phyloP scores from a whole-genome alignment of 805 yeast species.

The Candida vaughaniae region DNA sequence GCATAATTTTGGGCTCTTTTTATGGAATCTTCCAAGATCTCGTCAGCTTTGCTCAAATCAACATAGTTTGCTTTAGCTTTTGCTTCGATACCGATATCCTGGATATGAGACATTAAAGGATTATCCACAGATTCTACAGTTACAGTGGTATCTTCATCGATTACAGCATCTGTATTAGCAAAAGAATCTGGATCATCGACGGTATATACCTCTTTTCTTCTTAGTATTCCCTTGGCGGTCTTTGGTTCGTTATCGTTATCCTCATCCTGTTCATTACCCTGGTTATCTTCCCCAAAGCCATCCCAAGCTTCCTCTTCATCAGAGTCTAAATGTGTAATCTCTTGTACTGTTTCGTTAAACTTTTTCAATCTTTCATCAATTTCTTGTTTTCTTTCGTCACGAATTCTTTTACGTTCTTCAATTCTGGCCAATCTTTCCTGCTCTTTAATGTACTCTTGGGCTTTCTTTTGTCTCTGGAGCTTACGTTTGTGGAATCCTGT shows the following conservation, averaged over 20 bases:
- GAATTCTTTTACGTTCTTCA: constrained; percentile 69
- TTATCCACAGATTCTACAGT: constrained; percentile 44
- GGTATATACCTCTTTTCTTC: constrained; percentile 40
- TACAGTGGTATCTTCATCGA: constrained; percentile 45
- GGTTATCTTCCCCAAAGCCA: constrained; percentile 33
- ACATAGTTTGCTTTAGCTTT: constrained; percentile 69
- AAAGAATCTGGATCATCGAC: constrained; percentile 24
- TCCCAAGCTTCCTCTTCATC: constrained; percentile 35
- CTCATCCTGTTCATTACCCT: constrained; percentile 16
- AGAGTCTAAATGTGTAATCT: constrained; percentile 20
- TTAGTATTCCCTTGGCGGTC: constrained; percentile 39
- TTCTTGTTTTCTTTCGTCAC: constrained; percentile 69
- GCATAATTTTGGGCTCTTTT: constrained; percentile 84
- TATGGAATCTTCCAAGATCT: constrained; percentile 71
- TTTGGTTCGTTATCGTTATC: constrained; percentile 13
- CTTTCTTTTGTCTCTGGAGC: constrained; percentile 82
- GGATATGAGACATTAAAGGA: constrained; percentile 34
- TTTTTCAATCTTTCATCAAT: constrained; percentile 62
- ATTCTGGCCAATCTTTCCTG: constrained; percentile 69
- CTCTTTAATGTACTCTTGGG: constrained; percentile 72
- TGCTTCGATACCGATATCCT: constrained; percentile 34
- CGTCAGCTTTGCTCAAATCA: constrained; percentile 62
- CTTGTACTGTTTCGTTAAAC: constrained; percentile 47
- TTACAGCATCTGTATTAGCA: constrained; percentile 31
- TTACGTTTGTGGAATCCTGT: constrained; percentile 97